Percentiles rank a stretch among this genome's conserved stretches.
Conservation (phyloP, 1,284 basidiomycete genomes). For the Cryptococcus floricola region DNA sequence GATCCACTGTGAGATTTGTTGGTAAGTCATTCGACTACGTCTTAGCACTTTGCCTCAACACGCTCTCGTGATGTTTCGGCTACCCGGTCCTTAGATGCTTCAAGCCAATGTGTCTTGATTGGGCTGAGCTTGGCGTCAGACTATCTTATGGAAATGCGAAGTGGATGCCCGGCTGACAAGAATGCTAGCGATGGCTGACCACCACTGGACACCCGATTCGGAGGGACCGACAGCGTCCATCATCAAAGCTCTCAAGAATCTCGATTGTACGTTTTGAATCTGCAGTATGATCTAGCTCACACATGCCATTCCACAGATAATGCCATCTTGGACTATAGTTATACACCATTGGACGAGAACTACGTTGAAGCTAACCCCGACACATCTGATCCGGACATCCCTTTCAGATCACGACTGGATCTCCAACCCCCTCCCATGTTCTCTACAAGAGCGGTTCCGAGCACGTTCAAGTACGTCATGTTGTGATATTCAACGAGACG, state of each 20-base stretch:
- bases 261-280: conserved; percentile 62
- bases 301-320: conserved; percentile 56
- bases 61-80: too few relatives aligned
- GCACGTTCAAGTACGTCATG: conserved; percentile 59
- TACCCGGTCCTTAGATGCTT: too few relatives aligned
- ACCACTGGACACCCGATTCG: conserved; percentile 72
- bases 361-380: conserved; percentile 19
- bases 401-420: conserved; percentile 30
- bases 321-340: conserved; percentile 62
- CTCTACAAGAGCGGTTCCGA: conserved; percentile 27
- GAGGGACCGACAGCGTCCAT: conserved; percentile 66
- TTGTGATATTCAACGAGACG: neutral
- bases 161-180: neutral
- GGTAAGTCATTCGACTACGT: conserved; percentile 11
- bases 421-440: conserved; percentile 40
- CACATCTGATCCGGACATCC: conserved; percentile 15
- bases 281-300: neutral
- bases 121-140: too few relatives aligned
- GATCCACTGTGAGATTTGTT: conserved; percentile 51
- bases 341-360: conserved; percentile 38
- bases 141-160: neutral
- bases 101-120: too few relatives aligned
- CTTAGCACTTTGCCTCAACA: too few relatives aligned
- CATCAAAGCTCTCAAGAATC: conserved; percentile 64
- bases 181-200: conserved; percentile 78